Conservation (phyloP, 139 green algal species). For the Chloropicon primus region DNA sequence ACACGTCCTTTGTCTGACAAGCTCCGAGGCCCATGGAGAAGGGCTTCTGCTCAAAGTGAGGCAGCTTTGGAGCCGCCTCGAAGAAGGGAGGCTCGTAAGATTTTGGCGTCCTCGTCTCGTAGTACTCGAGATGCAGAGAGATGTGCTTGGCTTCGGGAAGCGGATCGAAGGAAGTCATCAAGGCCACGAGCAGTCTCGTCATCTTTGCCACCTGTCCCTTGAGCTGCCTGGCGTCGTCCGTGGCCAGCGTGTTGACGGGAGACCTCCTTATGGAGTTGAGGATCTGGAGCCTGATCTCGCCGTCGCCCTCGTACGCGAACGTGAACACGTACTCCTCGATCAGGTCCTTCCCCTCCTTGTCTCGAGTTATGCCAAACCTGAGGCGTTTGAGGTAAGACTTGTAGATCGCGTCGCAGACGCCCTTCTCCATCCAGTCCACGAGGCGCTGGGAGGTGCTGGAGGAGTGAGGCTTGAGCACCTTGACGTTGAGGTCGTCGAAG, state of each 20-base stretch:
- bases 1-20: neutral
- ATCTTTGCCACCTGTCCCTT: neutral
- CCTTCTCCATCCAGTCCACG: slow-evolving; percentile 2
- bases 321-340: slow-evolving; percentile 2
- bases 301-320: neutral
- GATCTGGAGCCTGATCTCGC: neutral
- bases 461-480: neutral
- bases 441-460: neutral
- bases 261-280: neutral
- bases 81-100: neutral
- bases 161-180: neutral
- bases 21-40: neutral
- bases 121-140: neutral
- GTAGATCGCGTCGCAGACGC: neutral
- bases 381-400: neutral
- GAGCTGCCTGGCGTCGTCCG: neutral
- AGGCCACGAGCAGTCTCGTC: neutral
- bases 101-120: neutral
- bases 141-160: neutral
- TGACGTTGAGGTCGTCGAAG: neutral
- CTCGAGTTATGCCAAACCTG: neutral
- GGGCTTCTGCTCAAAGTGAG: neutral
- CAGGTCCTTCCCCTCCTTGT: neutral
- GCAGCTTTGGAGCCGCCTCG: neutral
- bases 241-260: neutral